A percentile compares a stretch with the other conserved stretches of the same genome.
These are phyloP conservation scores for Chaetomium sp. DNA, from an alignment of 2,329 filamentous ascomycete species.

Conservation along the genomic window DNA sequence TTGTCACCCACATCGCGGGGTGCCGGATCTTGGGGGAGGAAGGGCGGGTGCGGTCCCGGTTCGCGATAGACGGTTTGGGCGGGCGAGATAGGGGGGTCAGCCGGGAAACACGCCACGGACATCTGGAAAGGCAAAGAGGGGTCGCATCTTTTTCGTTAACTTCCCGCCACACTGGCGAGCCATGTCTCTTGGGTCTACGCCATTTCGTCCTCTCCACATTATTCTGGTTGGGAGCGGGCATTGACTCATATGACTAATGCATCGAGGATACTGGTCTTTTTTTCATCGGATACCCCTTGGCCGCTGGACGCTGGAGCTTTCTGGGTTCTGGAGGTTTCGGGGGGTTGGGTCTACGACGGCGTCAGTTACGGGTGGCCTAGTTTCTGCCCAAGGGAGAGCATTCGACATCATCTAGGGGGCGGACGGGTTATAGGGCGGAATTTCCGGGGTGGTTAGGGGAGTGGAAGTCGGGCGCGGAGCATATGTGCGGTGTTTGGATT, in stretches of 20 bases:
- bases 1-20: neutral
- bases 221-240: constrained; percentile 28
- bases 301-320: constrained; percentile 24
- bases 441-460: neutral
- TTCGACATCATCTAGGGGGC: neutral
- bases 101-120: neutral
- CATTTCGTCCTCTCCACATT: constrained; percentile 25
- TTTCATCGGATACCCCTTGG: constrained; percentile 33
- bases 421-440: neutral
- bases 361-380: neutral
- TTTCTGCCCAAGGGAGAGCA: neutral
- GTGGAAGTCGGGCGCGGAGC: neutral
- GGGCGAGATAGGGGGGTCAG: neutral
- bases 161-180: constrained; percentile 1
- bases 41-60: neutral
- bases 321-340: constrained; percentile 7
- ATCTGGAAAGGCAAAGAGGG: neutral
- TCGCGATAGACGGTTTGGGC: constrained; percentile 15
- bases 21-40: neutral
- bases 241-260: constrained; percentile 29
- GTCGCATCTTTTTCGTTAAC: constrained; percentile 2
- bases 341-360: constrained; percentile 8
- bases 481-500: neutral
- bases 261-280: constrained; percentile 25
- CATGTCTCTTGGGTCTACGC: constrained; percentile 23